These are phyloP conservation scores for Trametes coccinea DNA, from an alignment of 768 basidiomycete genomes.

Conservation along the genomic window DNA sequence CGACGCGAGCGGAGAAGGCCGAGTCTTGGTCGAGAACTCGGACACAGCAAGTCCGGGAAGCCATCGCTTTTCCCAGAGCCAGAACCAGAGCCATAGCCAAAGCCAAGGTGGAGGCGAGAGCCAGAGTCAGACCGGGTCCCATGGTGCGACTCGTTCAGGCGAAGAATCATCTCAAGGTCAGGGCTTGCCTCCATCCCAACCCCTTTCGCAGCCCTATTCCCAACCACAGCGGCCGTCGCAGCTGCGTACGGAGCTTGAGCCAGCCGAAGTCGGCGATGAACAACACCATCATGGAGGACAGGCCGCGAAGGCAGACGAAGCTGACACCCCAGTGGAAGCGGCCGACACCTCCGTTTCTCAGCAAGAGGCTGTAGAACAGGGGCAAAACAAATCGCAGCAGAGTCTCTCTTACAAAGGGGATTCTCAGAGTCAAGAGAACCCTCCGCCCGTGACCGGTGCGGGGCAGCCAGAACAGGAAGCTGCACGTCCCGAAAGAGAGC, in stretches of 20 bases:
- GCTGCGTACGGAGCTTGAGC: conserved; percentile 39
- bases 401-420: conserved; percentile 23
- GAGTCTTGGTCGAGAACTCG: conserved; percentile 16
- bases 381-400: conserved; percentile 10
- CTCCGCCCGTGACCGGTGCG: neutral
- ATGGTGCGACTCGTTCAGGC: neutral
- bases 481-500: neutral
- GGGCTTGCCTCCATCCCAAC: conserved; percentile 16
- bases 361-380: neutral
- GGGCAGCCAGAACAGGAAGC: neutral
- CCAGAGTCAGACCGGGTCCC: conserved; percentile 1
- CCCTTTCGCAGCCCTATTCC: neutral
- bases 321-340: neutral
- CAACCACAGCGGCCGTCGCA: conserved; percentile 50
- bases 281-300: neutral
- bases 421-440: conserved; percentile 18
- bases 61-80: conserved; percentile 8
- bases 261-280: too few relatives aligned
- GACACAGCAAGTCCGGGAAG: conserved; percentile 18
- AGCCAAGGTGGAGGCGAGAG: neutral
- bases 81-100: conserved; percentile 14
- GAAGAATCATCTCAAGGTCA: conserved; percentile 33
- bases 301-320: too few relatives aligned
- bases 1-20: conserved; percentile 14
- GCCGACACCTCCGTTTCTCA: neutral